Conservation (phyloP, 2,329 filamentous ascomycete species). For the Trichoderma polysporum region DNA sequence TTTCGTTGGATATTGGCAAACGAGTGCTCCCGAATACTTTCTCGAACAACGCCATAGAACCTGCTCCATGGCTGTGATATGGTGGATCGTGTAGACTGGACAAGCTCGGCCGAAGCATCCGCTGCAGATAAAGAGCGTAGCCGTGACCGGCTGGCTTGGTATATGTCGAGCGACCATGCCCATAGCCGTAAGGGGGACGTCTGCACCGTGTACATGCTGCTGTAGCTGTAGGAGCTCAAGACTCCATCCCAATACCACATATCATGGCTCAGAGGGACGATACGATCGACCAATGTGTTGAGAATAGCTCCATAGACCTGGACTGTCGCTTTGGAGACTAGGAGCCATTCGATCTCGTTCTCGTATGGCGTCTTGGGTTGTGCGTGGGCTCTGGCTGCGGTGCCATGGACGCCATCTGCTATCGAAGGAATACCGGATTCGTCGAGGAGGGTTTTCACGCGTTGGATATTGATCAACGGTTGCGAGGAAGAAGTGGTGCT, state of each 20-base stretch:
- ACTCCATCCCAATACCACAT: slow-evolving; percentile 97
- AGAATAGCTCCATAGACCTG: slow-evolving; percentile 83
- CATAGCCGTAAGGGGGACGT: slow-evolving; percentile 76
- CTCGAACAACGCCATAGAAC: slow-evolving; percentile 79
- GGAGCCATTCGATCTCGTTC: slow-evolving; percentile 82
- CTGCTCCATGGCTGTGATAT: slow-evolving; percentile 57
- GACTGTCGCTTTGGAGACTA: slow-evolving; percentile 88
- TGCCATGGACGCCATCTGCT: slow-evolving; percentile 38
- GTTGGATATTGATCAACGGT: slow-evolving; percentile 58
- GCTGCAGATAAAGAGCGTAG: slow-evolving; percentile 38
- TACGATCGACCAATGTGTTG: slow-evolving; percentile 75
- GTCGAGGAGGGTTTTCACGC: slow-evolving; percentile 61
- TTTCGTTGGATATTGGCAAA: slow-evolving; percentile 68
- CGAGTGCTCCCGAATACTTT: slow-evolving; percentile 71
- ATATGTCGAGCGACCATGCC: slow-evolving; percentile 70
- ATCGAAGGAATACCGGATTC: slow-evolving; percentile 58
- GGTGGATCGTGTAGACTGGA: slow-evolving; percentile 39
- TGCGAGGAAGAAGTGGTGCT: slow-evolving; percentile 67
- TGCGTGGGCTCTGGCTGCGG: slow-evolving; percentile 28
- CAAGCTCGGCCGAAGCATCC: slow-evolving; percentile 33
- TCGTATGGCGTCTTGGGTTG: slow-evolving; percentile 56
- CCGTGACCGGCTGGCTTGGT: slow-evolving; percentile 55
- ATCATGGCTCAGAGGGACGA: slow-evolving; percentile 78
- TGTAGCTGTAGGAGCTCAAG: slow-evolving; percentile 73
- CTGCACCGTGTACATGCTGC: slow-evolving; percentile 81